Conservation (phyloP, 805 yeast species). For the Starmera caribaea region DNA sequence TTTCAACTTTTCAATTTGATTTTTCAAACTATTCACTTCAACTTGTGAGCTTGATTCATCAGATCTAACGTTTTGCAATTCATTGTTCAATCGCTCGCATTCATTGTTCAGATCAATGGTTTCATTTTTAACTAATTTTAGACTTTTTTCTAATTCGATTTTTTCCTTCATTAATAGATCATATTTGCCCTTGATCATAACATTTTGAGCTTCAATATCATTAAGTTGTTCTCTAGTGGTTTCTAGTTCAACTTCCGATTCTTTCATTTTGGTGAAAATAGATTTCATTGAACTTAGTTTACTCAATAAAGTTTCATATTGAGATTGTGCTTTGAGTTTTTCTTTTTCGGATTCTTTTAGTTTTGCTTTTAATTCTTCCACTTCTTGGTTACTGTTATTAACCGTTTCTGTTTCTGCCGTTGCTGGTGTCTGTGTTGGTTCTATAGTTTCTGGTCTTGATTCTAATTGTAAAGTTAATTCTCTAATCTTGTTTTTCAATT, state of each 20-base stretch:
- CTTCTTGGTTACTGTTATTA: conserved; percentile 4
- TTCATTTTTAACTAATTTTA: conserved; percentile 30
- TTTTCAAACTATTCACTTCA: conserved; percentile 21
- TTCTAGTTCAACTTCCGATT: conserved; percentile 53
- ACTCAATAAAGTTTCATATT: conserved; percentile 52
- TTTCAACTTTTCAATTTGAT: conserved; percentile 30
- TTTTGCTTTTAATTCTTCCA: conserved; percentile 17
- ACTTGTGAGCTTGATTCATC: conserved; percentile 17
- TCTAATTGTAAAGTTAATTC: conserved; percentile 7
- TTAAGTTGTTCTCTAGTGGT: conserved; percentile 39
- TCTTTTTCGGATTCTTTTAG: conserved; percentile 33
- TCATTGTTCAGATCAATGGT: conserved; percentile 39
- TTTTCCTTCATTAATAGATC: conserved; percentile 24
- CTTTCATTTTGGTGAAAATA: conserved; percentile 65
- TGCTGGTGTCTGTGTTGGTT: not conserved
- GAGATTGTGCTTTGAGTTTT: conserved; percentile 45
- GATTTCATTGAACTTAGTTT: conserved; percentile 66
- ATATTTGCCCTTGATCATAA: conserved; percentile 23
- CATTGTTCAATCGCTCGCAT: conserved; percentile 38
- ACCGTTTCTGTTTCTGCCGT: conserved; percentile 1
- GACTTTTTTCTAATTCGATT: conserved; percentile 22
- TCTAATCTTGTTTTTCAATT: conserved; percentile 6
- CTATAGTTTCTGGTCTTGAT: conserved; percentile 1
- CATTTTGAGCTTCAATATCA: conserved; percentile 35
- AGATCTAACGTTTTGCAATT: conserved; percentile 28